A percentile compares a stretch with the other conserved stretches of the same genome.
phyloP scores from a whole-genome alignment of 805 yeast genomes.

The Hanseniaspora nectarophila region DNA sequence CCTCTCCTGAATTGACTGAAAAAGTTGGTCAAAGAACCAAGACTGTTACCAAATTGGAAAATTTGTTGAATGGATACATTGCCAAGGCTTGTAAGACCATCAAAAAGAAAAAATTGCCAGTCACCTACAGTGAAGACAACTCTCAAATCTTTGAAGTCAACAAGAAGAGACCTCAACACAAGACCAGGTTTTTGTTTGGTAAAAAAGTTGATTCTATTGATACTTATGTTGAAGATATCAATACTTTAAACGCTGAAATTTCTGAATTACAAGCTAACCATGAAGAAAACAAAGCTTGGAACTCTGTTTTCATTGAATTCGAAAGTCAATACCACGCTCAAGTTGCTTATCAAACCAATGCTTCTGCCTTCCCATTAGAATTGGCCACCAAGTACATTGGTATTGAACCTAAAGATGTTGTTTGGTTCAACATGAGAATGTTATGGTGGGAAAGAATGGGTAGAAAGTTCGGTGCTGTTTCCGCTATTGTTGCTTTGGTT shows the following conservation, averaged over 20 bases:
- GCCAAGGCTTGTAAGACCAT: slow-evolving; percentile 47
- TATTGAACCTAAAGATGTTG: slow-evolving; percentile 48
- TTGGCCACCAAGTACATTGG: slow-evolving; percentile 53
- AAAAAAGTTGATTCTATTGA: slow-evolving; percentile 53
- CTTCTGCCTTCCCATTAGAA: slow-evolving; percentile 55
- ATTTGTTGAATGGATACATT: slow-evolving; percentile 48
- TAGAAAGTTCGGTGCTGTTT: slow-evolving; percentile 40
- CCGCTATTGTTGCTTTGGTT: slow-evolving; percentile 45
- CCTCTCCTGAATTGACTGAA: slow-evolving; percentile 38
- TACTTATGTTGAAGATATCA: slow-evolving; percentile 45
- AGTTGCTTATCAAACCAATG: slow-evolving; percentile 50
- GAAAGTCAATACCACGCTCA: slow-evolving; percentile 67
- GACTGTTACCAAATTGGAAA: slow-evolving; percentile 54
- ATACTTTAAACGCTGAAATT: slow-evolving; percentile 46
- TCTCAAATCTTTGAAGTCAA: slow-evolving; percentile 39
- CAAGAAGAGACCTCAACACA: slow-evolving; percentile 55
- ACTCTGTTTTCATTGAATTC: slow-evolving; percentile 68
- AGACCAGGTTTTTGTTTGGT: slow-evolving; percentile 35
- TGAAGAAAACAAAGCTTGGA: slow-evolving; percentile 47
- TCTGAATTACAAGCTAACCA: slow-evolving; percentile 41
- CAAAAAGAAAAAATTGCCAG: slow-evolving; percentile 50
- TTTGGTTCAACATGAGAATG: slow-evolving; percentile 63
- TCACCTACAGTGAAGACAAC: slow-evolving; percentile 3
- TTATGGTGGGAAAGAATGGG: slow-evolving; percentile 68
- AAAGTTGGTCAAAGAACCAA: slow-evolving; percentile 48